A percentile compares a stretch with the other conserved stretches of the same genome.
Evolutionary conservation across 257 asterid genomes (phyloP).

Genomic region (Galeopsis tetrahit): DNA sequence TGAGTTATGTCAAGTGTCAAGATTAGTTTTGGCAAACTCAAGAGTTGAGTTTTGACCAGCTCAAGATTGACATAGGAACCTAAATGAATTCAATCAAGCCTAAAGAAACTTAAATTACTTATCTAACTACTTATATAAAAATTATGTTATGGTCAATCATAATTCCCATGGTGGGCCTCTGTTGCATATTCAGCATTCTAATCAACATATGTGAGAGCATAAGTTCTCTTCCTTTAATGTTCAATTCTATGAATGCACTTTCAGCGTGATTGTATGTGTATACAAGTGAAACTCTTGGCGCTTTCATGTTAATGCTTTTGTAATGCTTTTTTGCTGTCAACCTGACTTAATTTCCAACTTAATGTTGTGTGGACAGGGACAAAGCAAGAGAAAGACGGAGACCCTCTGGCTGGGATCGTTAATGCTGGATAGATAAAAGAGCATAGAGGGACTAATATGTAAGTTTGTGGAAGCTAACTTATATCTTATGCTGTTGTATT

Average conservation of each 20-base stretch:
- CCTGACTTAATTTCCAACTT: neutral
- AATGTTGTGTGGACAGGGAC: constrained; percentile 47
- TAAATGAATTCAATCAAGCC: neutral
- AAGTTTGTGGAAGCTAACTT: constrained; percentile 13
- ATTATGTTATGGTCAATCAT: neutral
- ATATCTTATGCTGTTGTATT: constrained; percentile 32
- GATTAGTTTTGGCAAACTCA: neutral
- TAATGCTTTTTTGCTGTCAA: constrained; percentile 4
- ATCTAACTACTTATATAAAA: neutral
- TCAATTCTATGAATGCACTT: neutral
- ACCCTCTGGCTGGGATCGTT: constrained; percentile 97
- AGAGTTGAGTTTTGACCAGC: neutral
- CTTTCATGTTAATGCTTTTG: neutral
- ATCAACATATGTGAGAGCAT: neutral
- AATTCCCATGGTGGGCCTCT: neutral
- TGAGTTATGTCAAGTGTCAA: neutral
- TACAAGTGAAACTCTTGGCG: neutral
- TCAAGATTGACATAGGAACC: neutral
- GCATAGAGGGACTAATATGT: constrained; percentile 16
- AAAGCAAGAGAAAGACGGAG: constrained; percentile 84
- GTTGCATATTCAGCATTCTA: constrained; percentile 14
- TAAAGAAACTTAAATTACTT: neutral
- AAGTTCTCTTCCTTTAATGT: neutral
- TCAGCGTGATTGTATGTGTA: neutral
- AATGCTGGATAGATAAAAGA: neutral